Evolutionary conservation across 345 rosid species (phyloP).

Genomic region (Linum tenue): DNA sequence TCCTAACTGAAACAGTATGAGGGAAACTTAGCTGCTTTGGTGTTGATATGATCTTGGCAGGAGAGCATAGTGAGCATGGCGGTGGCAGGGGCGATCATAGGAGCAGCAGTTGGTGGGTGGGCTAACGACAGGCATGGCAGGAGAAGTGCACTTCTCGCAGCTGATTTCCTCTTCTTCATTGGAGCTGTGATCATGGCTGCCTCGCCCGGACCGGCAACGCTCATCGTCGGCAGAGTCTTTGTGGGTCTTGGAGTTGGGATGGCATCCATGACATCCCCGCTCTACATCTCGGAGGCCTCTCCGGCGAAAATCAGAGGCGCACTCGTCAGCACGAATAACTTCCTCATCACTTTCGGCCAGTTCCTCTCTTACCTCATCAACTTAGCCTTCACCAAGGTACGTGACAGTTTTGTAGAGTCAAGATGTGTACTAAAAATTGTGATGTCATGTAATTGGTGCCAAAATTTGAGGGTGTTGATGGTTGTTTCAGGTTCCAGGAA

Average conservation of each 20-base stretch:
- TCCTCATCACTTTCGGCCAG: conserved; percentile 88
- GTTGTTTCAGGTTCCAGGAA: conserved; percentile 42
- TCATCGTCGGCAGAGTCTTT: conserved; percentile 64
- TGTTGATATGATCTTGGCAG: conserved; percentile 22
- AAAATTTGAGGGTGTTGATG: not conserved
- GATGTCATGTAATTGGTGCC: not conserved
- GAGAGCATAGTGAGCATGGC: conserved; percentile 94
- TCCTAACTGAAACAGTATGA: too few relatives aligned
- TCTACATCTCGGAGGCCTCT: conserved; percentile 86
- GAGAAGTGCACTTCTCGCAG: conserved; percentile 41
- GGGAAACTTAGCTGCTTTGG: too few relatives aligned
- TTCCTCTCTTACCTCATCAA: conserved; percentile 80
- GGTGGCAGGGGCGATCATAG: conserved; percentile 71
- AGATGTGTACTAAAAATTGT: not conserved
- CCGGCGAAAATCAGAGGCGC: conserved; percentile 85
- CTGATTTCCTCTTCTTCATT: conserved; percentile 60
- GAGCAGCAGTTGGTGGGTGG: conserved; percentile 88
- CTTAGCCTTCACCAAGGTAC: conserved; percentile 65
- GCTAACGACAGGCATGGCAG: conserved; percentile 62
- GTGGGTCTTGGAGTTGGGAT: conserved; percentile 86
- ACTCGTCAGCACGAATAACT: conserved; percentile 71
- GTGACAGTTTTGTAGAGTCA: not conserved
- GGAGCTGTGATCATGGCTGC: conserved; percentile 83
- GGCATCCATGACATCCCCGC: conserved; percentile 91
- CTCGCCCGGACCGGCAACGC: conserved; percentile 46